Evolutionary conservation across 2,329 filamentous ascomycete species (phyloP).

Genomic region (Epichloe hybrida): DNA sequence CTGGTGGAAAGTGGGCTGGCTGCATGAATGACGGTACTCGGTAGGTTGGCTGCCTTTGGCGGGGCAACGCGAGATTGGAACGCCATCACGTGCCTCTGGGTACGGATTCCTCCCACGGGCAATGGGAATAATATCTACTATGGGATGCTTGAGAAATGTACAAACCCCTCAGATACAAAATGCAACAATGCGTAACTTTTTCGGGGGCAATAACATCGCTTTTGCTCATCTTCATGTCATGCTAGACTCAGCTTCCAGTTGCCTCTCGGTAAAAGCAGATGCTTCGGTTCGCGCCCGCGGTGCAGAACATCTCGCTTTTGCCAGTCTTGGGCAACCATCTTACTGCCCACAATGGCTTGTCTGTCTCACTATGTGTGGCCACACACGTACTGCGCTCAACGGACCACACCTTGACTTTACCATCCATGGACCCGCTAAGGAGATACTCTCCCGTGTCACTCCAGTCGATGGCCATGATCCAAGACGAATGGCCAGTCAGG

Average conservation of each 20-base stretch:
- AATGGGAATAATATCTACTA: too few relatives aligned
- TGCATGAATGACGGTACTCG: not conserved
- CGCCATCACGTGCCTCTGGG: constrained; percentile 33
- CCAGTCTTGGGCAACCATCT: constrained; percentile 66
- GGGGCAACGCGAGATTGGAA: constrained; percentile 39
- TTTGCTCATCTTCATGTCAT: too few relatives aligned
- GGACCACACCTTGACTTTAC: constrained; percentile 93
- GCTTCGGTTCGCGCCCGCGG: constrained; percentile 61
- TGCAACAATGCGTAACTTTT: too few relatives aligned
- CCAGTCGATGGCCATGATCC: constrained; percentile 89
- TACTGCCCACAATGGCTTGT: constrained; percentile 70
- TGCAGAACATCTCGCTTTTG: constrained; percentile 61
- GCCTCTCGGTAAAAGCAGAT: constrained; percentile 78
- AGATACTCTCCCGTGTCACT: constrained; percentile 86
- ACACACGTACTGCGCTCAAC: constrained; percentile 74
- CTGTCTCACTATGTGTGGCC: constrained; percentile 84
- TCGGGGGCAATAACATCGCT: constrained; percentile 6
- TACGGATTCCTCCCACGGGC: not conserved
- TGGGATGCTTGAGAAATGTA: not conserved
- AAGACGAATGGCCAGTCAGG: constrained; percentile 63
- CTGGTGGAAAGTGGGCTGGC: not conserved
- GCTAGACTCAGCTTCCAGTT: constrained; percentile 40
- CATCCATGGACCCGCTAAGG: constrained; percentile 77
- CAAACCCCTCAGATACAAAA: not conserved
- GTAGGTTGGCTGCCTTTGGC: constrained; percentile 19